Percentiles rank a stretch among this genome's conserved stretches.
phyloP scores from a whole-genome alignment of 2,329 filamentous ascomycete species.

The Talaromyces sp. region DNA sequence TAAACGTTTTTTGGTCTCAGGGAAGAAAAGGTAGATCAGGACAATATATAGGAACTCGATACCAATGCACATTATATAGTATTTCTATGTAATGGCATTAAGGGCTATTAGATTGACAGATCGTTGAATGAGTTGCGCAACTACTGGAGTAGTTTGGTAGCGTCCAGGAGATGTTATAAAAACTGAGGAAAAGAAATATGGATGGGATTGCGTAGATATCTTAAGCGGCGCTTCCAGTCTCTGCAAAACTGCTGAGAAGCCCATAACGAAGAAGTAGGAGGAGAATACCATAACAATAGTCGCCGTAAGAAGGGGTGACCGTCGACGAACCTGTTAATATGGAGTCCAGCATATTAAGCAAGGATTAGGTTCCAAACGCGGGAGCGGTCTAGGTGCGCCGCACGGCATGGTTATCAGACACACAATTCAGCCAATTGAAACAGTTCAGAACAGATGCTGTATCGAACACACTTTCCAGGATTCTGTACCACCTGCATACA shows the following conservation, averaged over 20 bases:
- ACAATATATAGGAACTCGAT: slow-evolving; percentile 48
- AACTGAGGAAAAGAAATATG: slow-evolving; percentile 54
- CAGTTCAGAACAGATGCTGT: too few species aligned
- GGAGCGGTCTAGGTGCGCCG: too few species aligned
- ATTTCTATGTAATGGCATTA: background rate
- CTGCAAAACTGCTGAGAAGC: slow-evolving; percentile 54
- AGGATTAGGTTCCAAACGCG: too few species aligned
- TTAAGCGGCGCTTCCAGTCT: slow-evolving; percentile 52
- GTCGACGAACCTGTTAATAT: slow-evolving; percentile 49
- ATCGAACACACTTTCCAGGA: too few species aligned
- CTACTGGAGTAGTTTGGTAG: background rate
- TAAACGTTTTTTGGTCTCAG: slow-evolving; percentile 55
- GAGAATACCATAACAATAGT: slow-evolving; percentile 47
- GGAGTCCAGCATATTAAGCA: slow-evolving; percentile 36
- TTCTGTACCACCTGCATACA: too few species aligned
- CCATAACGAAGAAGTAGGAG: slow-evolving; percentile 52
- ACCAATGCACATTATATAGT: slow-evolving; percentile 59
- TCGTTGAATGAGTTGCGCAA: background rate
- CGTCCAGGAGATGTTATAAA: slow-evolving; percentile 9
- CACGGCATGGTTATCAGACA: too few species aligned
- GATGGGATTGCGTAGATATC: slow-evolving; percentile 53
- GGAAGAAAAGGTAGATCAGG: slow-evolving; percentile 52
- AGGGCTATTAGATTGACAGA: slow-evolving; percentile 4
- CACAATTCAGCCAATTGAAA: too few species aligned
- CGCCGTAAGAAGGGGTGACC: slow-evolving; percentile 47